Evolutionary conservation across 768 basidiomycete species (phyloP), one percentile per base, ranked within the genome.

Genomic region (Tylopilus felleus): DNA sequence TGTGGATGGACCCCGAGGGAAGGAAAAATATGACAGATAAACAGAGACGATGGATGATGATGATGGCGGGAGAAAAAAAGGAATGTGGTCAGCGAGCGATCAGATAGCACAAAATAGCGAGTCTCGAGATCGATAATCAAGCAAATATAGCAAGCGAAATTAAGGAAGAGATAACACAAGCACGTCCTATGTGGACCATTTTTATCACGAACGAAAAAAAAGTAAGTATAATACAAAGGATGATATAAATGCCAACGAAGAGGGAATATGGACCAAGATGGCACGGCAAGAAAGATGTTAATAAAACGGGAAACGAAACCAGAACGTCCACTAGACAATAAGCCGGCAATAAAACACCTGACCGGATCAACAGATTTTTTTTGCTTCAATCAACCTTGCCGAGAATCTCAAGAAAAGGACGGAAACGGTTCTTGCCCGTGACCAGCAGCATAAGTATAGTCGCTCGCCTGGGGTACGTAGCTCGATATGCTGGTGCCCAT

Each of bases 351-450:
- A 12, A 49, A 38, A 17, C 45, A 50, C 25, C 22, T 21, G 36
- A 46, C 42, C 44, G 44, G 35, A 48, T 14, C 35, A 21, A 19
- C 8, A 22, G 46, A 21, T 48, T 36, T 57, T 50, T 57, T 47
- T 36, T 38, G 1, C n/a, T 38, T 38, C 27, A 2, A 29, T 38
- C 25, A 52, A 47, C 42, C 23, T 33, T 47, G 40, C 42, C 25
- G 9, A 38, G 10, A 16, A 39, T 33, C 33, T 68, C 54, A 68
- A 3, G 44, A 42, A 22, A 63, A 60, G 21, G 66, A 42, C 9
- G 49, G 27, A 23, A 56, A 71, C 27, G 60, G 58, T 23, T 64
- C 67, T 48, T 68, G 63, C 17, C 52, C 59, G 9, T 67, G 68
- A 16, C 56, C 49, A 4, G 70, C 29, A 5, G 58, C 21, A 12